Base-by-base conservation (phyloP, 164 flowering plant genomes). In the Santalum album region DNA sequence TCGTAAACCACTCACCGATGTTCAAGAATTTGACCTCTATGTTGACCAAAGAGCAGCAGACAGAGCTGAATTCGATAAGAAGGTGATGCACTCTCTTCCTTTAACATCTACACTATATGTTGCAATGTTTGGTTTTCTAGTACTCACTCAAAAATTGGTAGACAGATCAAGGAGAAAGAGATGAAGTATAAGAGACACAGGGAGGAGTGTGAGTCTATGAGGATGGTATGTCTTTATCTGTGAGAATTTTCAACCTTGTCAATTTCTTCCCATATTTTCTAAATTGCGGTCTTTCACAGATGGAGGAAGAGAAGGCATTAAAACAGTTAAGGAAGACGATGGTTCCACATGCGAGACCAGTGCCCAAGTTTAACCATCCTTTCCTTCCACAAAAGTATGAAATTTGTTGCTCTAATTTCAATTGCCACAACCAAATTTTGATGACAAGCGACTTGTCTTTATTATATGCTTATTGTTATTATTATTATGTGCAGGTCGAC, bases 221-320 rank as follows among this genome's bases (percentile, higher is more conserved):
- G 63, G 59, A 67, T 77, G 99, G 98, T 91, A 75, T 49, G 65
- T 3, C n/a, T 4, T 36, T 1, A 6, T 4, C 2, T 23, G 21
- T 21, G 15, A 3, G n/a, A 38, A 15, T 6, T 21, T 23, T 11
- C 14, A 17, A 22, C 17, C 19, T 17, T 45, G 12, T 45, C 21
- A n/a, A n/a, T 19, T 17, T n/a, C n/a, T n/a, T n/a, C n/a, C n/a
- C n/a, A n/a, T n/a, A n/a, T n/a, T n/a, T n/a, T n/a, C 17, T 19
- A n/a, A 23, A 27, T 45, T 15, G 23, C 39, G 5, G 9, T 51
- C 20, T 48, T 7, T 23, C 53, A 53, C 74, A 91, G 98, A 73
- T 87, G 72, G 97, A 94, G 69, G 99, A 94, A 58, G 97, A 90
- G 72, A 94, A 87, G 67, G 92, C 92, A 21, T 43, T 86, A 69